These are phyloP conservation scores for Pseudonectria buxi DNA, from an alignment of 2,329 filamentous ascomycete genomes.

Conservation along the genomic window DNA sequence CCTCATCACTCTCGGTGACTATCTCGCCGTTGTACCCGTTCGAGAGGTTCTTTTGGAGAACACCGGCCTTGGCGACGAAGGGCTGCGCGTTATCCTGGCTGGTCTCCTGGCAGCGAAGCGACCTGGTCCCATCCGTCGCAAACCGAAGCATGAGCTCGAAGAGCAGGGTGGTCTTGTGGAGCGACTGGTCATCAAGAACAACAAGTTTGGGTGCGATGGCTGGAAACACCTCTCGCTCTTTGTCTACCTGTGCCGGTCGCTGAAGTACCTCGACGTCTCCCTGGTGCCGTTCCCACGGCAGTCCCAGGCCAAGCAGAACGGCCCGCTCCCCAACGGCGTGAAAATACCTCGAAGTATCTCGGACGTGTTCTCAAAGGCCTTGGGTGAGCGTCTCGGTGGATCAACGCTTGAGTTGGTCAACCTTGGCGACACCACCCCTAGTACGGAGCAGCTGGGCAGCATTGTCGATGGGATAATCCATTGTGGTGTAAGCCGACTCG, in stretches of 20 bases:
- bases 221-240: slow-evolving; percentile 92
- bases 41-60: slow-evolving; percentile 82
- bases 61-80: slow-evolving; percentile 80
- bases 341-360: slow-evolving; percentile 30
- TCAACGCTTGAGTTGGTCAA: slow-evolving; percentile 74
- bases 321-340: slow-evolving; percentile 25
- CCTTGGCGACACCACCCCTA: slow-evolving; percentile 71
- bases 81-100: slow-evolving; percentile 76
- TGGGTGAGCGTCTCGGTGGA: slow-evolving; percentile 71
- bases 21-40: slow-evolving; percentile 86
- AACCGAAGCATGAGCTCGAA: slow-evolving; percentile 34
- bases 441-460: slow-evolving; percentile 60
- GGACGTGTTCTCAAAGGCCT: slow-evolving; percentile 66
- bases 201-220: slow-evolving; percentile 78
- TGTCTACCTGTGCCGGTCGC: slow-evolving; percentile 78
- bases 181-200: slow-evolving; percentile 82
- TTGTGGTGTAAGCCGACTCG: slow-evolving; percentile 70
- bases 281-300: slow-evolving; percentile 67
- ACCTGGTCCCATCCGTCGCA: slow-evolving; percentile 49
- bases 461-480: slow-evolving; percentile 78
- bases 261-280: slow-evolving; percentile 82
- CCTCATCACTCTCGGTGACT: slow-evolving; percentile 82
- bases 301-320: slow-evolving; percentile 22
- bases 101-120: slow-evolving; percentile 75
- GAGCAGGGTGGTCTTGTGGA: slow-evolving; percentile 70